Evolutionary conservation across 2,329 filamentous ascomycete species (phyloP), one percentile per base, ranked within the genome.

Genomic region (Monascus ruber): DNA sequence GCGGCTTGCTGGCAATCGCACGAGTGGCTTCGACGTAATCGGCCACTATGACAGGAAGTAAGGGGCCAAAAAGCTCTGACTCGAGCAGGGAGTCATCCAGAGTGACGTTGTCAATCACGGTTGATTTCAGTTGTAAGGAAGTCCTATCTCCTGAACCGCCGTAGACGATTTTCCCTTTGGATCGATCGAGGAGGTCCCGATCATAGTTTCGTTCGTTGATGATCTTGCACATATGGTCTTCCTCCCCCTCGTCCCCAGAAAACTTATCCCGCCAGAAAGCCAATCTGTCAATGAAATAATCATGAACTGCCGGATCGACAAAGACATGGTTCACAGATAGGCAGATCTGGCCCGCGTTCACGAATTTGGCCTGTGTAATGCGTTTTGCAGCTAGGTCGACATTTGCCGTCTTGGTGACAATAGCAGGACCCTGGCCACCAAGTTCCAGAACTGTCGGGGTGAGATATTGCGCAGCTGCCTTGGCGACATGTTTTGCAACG

Each of bases 61-160:
- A 62, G 2, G 66, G 64, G 0, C 61, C 66, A 42, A 71, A 69
- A 10, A 71, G 47, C 49, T 71, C 69, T 43, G 70, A 64, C 11
- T 56, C 56, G 4, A 72, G 47, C 1, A 71, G 54, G 0, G 59
- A 43, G 43, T 71, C 67, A 34, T 44, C 40, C 3, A 49, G 34
- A 33, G 49, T 53, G 9, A 68, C 58, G 39, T 59, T 50, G 17
- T 54, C 52, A 5, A 70, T 59, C 27, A 70, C 50, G 2, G 64
- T 65, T 5, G 65, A 63, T 2, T 55, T 46, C 32, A 69, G 54
- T 37, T 53, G 57, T 24, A 49, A 51, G 3, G 49, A 58, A 9
- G 44, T 42, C 5, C 46, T 48, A 39, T 64, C 50, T 5, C 52
- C 46, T 7, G 52, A 45, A 33, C 70, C 70, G 5, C 58, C 60